Evolutionary conservation across 352 stramenopile genomes (phyloP).

Genomic region (Phytopythium cucurbitacearum): DNA sequence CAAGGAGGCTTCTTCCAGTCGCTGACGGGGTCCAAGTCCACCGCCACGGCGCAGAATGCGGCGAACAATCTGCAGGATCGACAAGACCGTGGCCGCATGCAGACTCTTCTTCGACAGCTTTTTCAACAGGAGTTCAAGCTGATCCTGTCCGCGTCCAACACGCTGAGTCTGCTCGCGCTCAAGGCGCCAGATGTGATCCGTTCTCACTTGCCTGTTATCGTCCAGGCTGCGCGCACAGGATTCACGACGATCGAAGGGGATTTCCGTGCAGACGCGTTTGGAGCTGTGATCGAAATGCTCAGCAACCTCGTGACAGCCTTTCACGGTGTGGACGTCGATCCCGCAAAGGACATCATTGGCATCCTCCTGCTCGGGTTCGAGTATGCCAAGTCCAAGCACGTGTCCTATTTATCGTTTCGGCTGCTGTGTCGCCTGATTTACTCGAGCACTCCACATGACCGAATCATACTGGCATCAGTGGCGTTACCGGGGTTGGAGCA

Average conservation of each 20-base stretch:
- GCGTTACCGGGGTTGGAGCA: slow-evolving; percentile 57
- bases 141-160: slow-evolving; percentile 49
- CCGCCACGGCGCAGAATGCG: not conserved
- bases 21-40: slow-evolving; percentile 28
- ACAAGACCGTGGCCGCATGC: slow-evolving; percentile 27
- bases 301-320: slow-evolving; percentile 35
- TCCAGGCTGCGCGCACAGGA: slow-evolving; percentile 30
- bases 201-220: slow-evolving; percentile 26
- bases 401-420: slow-evolving; percentile 59
- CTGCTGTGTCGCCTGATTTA: slow-evolving; percentile 64
- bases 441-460: slow-evolving; percentile 31
- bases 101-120: slow-evolving; percentile 38
- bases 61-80: slow-evolving; percentile 9
- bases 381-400: slow-evolving; percentile 47
- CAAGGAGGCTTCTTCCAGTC: slow-evolving; percentile 57
- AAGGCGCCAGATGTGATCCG: slow-evolving; percentile 39
- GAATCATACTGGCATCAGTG: slow-evolving; percentile 34
- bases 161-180: slow-evolving; percentile 52
- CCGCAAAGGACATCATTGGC: slow-evolving; percentile 30
- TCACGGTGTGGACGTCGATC: slow-evolving; percentile 5
- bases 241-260: slow-evolving; percentile 62
- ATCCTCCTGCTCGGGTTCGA: slow-evolving; percentile 55
- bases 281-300: slow-evolving; percentile 63
- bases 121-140: slow-evolving; percentile 61
- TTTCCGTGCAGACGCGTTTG: slow-evolving; percentile 62